Base-by-base conservation (phyloP, 306 rosid genomes). In the Pyrus bretschneideri region DNA sequence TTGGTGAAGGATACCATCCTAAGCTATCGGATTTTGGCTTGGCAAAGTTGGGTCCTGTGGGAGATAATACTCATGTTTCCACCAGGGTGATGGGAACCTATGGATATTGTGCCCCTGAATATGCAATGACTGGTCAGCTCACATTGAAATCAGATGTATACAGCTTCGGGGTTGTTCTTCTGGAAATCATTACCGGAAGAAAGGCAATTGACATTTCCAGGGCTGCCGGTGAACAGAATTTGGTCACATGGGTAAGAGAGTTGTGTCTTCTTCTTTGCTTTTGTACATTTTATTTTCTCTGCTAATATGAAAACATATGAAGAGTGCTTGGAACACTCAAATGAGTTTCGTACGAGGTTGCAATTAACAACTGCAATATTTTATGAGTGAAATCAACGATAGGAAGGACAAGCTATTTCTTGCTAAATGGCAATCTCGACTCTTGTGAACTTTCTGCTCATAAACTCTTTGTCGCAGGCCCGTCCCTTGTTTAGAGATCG, bases 91-190 rank as follows among this genome's bases (percentile, higher is more conserved):
- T 86, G 90, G 90, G 90, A 77, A 86, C 90, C 59, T 86, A 86
- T 76, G 90, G 90, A 81, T 86, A 86, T 40, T 86, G 90, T 70
- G 90, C 90, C 3, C 90, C 90, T 70, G 90, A 86, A 69, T 86
- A 86, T 81, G 90, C 90, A 76, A 86, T 86, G 90, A 86, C 90
- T 7, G 90, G 90, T 78, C 90, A 86, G 58, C 90, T 86, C 76
- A 86, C 90, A 51, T 79, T 86, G 67, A 86, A 86, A 76, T 86
- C 90, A 29, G 88, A 86, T 57, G 90, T 86, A 44, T 86, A 84
- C 62, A 86, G 90, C 83, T 86, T 86, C n/a, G 90, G 90, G 49
- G 90, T 86, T 52, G 90, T 86, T 84, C 86, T 86, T 63, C 78
- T 86, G 22, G 90, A 86, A 77, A 86, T 86, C 35, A 84, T 86